Evolutionary conservation across 179 eudicot genomes (phyloP).

Genomic region (Vitellaria paradoxa): DNA sequence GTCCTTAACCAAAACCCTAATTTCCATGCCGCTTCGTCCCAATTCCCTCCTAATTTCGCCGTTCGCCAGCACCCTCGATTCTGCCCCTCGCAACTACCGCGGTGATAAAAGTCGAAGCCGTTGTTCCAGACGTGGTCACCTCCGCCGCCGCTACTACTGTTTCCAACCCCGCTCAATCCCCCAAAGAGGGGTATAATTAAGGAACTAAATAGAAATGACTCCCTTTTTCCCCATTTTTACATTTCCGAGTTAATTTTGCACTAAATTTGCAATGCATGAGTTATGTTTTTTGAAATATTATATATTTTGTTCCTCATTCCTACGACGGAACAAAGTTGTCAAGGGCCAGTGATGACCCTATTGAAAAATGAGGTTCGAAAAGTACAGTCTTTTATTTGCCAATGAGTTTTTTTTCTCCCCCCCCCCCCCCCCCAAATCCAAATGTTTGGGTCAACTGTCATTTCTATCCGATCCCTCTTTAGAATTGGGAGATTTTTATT

Average conservation of each 20-base stretch:
- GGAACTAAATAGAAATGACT: neutral
- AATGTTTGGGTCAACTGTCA: neutral
- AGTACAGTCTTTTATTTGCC: neutral
- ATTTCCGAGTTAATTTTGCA: neutral
- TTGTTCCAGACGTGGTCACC: neutral
- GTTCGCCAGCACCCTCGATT: conserved; percentile 3
- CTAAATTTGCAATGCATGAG: neutral
- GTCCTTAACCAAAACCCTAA: conserved; percentile 31
- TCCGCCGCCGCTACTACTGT: neutral
- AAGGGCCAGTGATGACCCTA: neutral
- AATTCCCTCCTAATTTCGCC: conserved; percentile 14
- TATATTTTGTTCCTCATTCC: too few species aligned
- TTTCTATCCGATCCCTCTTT: too few species aligned
- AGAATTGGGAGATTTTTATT: neutral
- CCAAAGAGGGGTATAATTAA: conserved; percentile 26
- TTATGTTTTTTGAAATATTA: too few species aligned
- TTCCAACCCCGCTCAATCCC: conserved; percentile 12
- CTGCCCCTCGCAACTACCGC: conserved; percentile 20
- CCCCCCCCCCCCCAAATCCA: too few species aligned
- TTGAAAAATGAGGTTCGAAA: neutral
- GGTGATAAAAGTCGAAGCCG: conserved; percentile 2
- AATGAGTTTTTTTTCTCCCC: neutral
- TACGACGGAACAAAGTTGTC: too few species aligned
- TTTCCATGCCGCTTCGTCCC: conserved; percentile 18
- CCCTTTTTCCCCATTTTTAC: neutral